phyloP scores from a whole-genome alignment of 176 grass and related monocot species.

The Carex cristatella region DNA sequence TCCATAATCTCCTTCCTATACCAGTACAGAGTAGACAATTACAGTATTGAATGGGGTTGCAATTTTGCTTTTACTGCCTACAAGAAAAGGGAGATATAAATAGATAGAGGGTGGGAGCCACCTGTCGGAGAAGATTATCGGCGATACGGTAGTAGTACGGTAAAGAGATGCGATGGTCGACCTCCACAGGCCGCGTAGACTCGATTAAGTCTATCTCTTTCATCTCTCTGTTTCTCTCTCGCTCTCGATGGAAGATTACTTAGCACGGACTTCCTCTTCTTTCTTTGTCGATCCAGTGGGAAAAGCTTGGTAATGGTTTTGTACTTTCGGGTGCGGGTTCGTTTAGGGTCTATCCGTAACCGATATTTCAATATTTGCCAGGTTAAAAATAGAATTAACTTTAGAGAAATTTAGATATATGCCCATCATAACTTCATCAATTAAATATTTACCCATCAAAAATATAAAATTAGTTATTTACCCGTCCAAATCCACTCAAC shows the following conservation, averaged over 20 bases:
- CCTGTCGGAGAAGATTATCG: slow-evolving; percentile 81
- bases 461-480: too few relatives aligned
- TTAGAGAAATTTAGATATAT: too few relatives aligned
- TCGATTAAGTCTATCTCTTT: slow-evolving; percentile 66
- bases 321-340: background rate
- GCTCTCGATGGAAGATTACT: background rate
- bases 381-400: too few relatives aligned
- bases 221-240: background rate
- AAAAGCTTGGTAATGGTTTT: background rate
- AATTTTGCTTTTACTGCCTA: too few relatives aligned
- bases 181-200: slow-evolving; percentile 54
- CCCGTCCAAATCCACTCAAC: too few relatives aligned
- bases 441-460: too few relatives aligned
- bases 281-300: background rate
- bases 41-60: background rate
- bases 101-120: slow-evolving; percentile 25
- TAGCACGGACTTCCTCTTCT: background rate
- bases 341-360: background rate
- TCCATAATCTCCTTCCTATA: background rate
- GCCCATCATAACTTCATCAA: too few relatives aligned
- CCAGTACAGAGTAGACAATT: background rate
- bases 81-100: background rate
- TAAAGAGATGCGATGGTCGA: slow-evolving; percentile 84
- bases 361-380: background rate
- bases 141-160: slow-evolving; percentile 94